A percentile compares a stretch with the other conserved stretches of the same genome.
Conservation (phyloP, 2,329 filamentous ascomycete species). For the Pseudogymnoascus sp. region DNA sequence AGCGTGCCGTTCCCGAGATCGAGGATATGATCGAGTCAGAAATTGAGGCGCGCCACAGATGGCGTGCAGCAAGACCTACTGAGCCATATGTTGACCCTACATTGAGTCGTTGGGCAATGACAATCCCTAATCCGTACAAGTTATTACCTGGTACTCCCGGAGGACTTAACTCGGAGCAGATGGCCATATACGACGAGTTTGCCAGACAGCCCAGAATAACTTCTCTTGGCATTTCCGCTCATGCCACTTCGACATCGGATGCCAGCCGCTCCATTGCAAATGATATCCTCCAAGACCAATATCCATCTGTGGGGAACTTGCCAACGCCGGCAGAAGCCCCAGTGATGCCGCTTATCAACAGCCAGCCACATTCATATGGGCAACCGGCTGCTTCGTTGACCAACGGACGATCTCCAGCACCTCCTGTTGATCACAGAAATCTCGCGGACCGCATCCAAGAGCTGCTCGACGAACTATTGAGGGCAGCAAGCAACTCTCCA, state of each 20-base stretch:
- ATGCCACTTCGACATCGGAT: slow-evolving; percentile 51
- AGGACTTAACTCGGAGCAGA: slow-evolving; percentile 82
- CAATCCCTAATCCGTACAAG: slow-evolving; percentile 89
- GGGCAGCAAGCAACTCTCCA: slow-evolving; percentile 42
- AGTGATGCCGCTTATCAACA: slow-evolving; percentile 39
- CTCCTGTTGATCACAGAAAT: slow-evolving; percentile 41
- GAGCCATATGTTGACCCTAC: slow-evolving; percentile 77
- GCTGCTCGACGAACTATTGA: slow-evolving; percentile 48
- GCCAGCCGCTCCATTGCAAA: slow-evolving; percentile 54
- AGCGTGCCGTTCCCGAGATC: slow-evolving; percentile 87
- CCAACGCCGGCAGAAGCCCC: slow-evolving; percentile 54
- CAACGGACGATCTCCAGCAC: slow-evolving; percentile 43
- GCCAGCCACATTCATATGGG: slow-evolving; percentile 48
- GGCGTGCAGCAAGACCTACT: slow-evolving; percentile 65
- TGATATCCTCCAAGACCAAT: slow-evolving; percentile 56
- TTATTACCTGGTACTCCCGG: slow-evolving; percentile 57
- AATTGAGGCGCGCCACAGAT: slow-evolving; percentile 66
- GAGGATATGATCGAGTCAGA: slow-evolving; percentile 84
- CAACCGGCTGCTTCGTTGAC: slow-evolving; percentile 41
- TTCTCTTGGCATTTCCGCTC: slow-evolving; percentile 46
- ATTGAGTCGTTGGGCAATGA: slow-evolving; percentile 84
- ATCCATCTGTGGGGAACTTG: slow-evolving; percentile 46
- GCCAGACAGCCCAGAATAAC: slow-evolving; percentile 69
- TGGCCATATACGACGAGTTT: slow-evolving; percentile 96
- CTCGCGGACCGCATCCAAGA: slow-evolving; percentile 50